Conservation (phyloP, 2,329 filamentous ascomycete species). For the Didymella keratinophila region DNA sequence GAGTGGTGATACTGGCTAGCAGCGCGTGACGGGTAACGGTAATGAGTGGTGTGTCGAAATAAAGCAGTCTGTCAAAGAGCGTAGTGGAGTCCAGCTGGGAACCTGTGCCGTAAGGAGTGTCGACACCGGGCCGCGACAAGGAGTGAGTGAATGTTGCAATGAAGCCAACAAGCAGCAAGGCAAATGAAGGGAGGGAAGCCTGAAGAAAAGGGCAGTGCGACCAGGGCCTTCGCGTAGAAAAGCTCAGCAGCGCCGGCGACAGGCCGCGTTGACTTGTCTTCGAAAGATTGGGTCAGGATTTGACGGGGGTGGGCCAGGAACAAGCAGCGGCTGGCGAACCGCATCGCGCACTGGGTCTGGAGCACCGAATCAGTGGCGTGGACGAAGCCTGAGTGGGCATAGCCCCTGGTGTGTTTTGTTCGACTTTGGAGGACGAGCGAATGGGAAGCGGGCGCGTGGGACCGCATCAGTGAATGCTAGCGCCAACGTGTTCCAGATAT, state of each 20-base stretch:
- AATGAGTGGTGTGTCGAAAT: constrained; percentile 30
- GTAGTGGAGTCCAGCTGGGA: constrained; percentile 40
- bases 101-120: constrained; percentile 50
- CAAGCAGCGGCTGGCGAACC: constrained; percentile 30
- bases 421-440: constrained; percentile 17
- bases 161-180: constrained; percentile 37
- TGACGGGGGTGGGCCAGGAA: constrained; percentile 33
- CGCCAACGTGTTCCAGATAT: constrained; percentile 41
- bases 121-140: constrained; percentile 47
- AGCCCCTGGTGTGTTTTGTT: constrained; percentile 30
- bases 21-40: constrained; percentile 33
- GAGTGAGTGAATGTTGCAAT: constrained; percentile 37
- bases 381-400: constrained; percentile 20
- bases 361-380: constrained; percentile 14
- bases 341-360: constrained; percentile 19
- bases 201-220: constrained; percentile 34
- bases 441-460: constrained; percentile 22
- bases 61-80: constrained; percentile 50
- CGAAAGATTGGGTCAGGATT: constrained; percentile 36
- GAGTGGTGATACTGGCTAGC: constrained; percentile 36
- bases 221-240: constrained; percentile 22
- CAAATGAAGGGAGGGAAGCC: constrained; percentile 38
- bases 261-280: constrained; percentile 37
- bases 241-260: constrained; percentile 24
- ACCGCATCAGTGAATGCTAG: constrained; percentile 18